phyloP scores from a whole-genome alignment of 2,329 filamentous ascomycete genomes.

The Cadophora sp. region DNA sequence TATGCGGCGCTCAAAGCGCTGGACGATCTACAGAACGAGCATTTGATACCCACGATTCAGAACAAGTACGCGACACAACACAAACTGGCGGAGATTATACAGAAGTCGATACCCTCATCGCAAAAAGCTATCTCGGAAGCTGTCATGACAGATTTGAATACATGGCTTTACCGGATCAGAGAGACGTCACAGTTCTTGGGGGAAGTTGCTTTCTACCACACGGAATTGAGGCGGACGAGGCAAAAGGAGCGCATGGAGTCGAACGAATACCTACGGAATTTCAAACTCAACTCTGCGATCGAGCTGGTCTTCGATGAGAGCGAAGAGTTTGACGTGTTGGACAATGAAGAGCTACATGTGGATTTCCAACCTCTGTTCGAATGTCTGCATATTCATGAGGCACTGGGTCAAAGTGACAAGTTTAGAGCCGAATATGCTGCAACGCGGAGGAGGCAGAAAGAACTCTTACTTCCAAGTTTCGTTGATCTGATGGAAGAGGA shows the following conservation, averaged over 20 bases:
- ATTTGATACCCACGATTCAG: constrained; percentile 74
- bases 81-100: constrained; percentile 93
- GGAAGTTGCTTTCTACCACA: constrained; percentile 96
- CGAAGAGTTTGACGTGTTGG: constrained; percentile 93
- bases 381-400: constrained; percentile 94
- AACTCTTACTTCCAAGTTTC: constrained; percentile 79
- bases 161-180: constrained; percentile 92
- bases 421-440: constrained; percentile 92
- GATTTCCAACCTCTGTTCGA: constrained; percentile 96
- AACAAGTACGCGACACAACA: constrained; percentile 92
- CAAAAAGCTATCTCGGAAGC: constrained; percentile 94
- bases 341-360: constrained; percentile 94
- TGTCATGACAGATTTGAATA: constrained; percentile 96
- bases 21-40: constrained; percentile 95
- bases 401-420: constrained; percentile 88
- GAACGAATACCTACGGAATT: constrained; percentile 76
- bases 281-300: constrained; percentile 94
- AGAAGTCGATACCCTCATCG: constrained; percentile 91
- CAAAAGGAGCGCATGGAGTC: constrained; percentile 84
- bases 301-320: constrained; percentile 94
- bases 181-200: constrained; percentile 96
- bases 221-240: constrained; percentile 81
- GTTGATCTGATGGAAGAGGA: constrained; percentile 84
- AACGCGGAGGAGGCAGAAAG: constrained; percentile 89
- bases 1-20: constrained; percentile 93